These are phyloP conservation scores for Hymenoscyphus linearis DNA, from an alignment of 2,329 filamentous ascomycete species.

Conservation along the genomic window DNA sequence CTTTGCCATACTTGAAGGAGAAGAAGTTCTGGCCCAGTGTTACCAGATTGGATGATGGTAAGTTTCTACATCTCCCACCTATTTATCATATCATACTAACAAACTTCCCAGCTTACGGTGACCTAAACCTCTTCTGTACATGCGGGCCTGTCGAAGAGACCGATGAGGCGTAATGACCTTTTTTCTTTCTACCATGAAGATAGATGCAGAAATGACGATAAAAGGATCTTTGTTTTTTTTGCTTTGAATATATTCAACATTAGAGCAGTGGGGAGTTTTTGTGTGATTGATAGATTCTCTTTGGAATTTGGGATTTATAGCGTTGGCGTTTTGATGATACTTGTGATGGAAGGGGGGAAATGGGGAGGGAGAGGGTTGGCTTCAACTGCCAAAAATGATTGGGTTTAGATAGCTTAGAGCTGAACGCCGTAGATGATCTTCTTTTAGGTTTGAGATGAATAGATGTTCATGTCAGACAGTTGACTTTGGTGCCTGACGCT, in stretches of 20 bases:
- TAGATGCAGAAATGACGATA: not conserved
- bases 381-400: conserved; percentile 10
- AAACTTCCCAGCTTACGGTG: conserved; percentile 67
- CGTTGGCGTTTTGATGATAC: not conserved
- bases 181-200: conserved; percentile 24
- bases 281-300: not conserved
- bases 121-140: conserved; percentile 91
- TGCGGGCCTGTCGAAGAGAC: conserved; percentile 50
- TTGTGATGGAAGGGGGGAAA: not conserved
- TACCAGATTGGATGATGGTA: conserved; percentile 81
- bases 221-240: not conserved
- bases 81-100: conserved; percentile 15
- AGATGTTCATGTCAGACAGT: too few species aligned
- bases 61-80: conserved; percentile 34
- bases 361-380: conserved; percentile 1
- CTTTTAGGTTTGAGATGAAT: too few species aligned
- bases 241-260: conserved; percentile 12
- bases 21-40: conserved; percentile 98
- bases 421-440: too few species aligned
- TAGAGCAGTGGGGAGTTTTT: conserved; percentile 9
- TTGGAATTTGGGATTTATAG: not conserved
- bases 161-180: conserved; percentile 22
- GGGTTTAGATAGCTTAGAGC: not conserved
- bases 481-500: too few species aligned
- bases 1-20: conserved; percentile 73